Percentiles rank a stretch among this genome's conserved stretches.
phyloP scores from a whole-genome alignment of 352 stramenopile genomes.

The Phytophthora kernoviae region DNA sequence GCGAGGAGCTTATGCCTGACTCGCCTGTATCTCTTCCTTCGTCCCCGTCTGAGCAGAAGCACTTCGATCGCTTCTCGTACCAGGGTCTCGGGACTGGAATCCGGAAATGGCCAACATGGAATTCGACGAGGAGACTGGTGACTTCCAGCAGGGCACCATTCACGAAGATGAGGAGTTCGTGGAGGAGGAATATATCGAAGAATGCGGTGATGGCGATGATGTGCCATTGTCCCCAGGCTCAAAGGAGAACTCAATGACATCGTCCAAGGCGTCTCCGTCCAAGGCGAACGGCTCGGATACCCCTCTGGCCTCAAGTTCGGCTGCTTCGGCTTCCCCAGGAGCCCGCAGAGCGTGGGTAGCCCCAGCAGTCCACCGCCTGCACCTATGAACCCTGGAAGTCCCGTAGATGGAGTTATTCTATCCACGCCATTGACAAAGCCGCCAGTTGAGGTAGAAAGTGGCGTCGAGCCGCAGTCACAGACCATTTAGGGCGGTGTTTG shows the following conservation, averaged over 20 bases:
- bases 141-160: slow-evolving; percentile 62
- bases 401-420: slow-evolving; percentile 11
- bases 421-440: slow-evolving; percentile 24
- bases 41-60: slow-evolving; percentile 67
- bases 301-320: slow-evolving; percentile 40
- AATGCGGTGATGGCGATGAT: slow-evolving; percentile 34
- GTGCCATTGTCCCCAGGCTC: slow-evolving; percentile 44
- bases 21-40: slow-evolving; percentile 69
- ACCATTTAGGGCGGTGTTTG: slow-evolving; percentile 37
- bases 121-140: slow-evolving; percentile 61
- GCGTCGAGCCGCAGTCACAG: slow-evolving; percentile 36
- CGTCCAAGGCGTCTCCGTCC: slow-evolving; percentile 32
- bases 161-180: slow-evolving; percentile 65
- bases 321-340: slow-evolving; percentile 41
- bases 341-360: slow-evolving; percentile 43
- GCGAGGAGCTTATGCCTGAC: slow-evolving; percentile 76
- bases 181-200: slow-evolving; percentile 42
- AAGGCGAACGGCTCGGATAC: slow-evolving; percentile 42
- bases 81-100: slow-evolving; percentile 65
- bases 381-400: slow-evolving; percentile 35
- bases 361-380: slow-evolving; percentile 33
- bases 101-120: slow-evolving; percentile 69
- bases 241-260: slow-evolving; percentile 45
- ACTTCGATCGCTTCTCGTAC: slow-evolving; percentile 82
- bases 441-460: neutral